Percentiles rank a stretch among this genome's conserved stretches.
phyloP scores from a whole-genome alignment of 768 basidiomycete genomes.

The Suillus ampliporus region DNA sequence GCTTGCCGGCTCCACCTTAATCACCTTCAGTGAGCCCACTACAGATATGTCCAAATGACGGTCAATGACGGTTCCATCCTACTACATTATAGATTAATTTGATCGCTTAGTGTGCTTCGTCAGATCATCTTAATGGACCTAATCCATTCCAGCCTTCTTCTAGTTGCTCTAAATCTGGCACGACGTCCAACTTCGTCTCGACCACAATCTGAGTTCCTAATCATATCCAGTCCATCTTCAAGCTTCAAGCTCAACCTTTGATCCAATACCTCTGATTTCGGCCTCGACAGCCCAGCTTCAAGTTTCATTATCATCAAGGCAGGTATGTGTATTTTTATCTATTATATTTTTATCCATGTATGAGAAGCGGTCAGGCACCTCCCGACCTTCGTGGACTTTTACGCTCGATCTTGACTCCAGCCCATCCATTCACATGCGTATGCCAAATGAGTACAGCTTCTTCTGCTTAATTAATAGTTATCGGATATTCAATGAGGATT shows the following conservation, averaged over 20 bases:
- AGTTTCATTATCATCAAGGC: no score
- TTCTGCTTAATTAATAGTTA: not conserved
- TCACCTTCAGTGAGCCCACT: no score
- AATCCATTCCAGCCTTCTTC: not conserved
- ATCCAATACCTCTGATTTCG: not conserved
- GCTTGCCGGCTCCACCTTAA: no score
- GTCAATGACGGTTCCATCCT: no score
- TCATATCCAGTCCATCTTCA: not conserved
- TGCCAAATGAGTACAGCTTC: conserved; percentile 1
- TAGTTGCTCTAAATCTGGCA: not conserved
- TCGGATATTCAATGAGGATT: not conserved
- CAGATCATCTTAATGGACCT: not conserved
- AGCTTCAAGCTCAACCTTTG: not conserved
- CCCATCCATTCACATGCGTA: not conserved
- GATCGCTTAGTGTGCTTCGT: not conserved
- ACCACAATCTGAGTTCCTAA: not conserved
- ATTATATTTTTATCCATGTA: not conserved
- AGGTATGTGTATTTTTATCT: not conserved
- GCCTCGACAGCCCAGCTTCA: not conserved
- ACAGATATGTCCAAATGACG: no score
- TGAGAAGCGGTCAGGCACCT: not conserved
- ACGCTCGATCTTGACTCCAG: no score
- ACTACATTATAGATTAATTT: not conserved
- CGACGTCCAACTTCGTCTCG: not conserved
- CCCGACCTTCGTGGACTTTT: not conserved